Evolutionary conservation across 1,284 basidiomycete genomes (phyloP).

Genomic region (Irpex rosettiformis): DNA sequence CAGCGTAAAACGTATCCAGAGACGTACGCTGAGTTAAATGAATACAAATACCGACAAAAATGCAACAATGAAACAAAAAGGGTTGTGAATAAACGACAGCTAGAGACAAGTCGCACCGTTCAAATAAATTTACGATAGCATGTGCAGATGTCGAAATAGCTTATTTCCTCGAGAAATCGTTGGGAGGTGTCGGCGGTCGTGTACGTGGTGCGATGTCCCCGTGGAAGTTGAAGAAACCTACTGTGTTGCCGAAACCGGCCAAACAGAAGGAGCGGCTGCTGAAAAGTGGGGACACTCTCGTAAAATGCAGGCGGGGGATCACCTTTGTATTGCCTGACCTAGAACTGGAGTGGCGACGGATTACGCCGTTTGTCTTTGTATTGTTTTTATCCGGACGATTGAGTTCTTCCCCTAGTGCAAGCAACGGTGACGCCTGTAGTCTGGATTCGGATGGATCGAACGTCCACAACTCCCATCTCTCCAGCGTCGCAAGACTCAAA

Average conservation of each 20-base stretch:
- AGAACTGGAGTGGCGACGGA: slow-evolving; percentile 2
- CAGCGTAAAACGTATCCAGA: too few species aligned
- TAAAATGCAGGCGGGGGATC: slow-evolving; percentile 69
- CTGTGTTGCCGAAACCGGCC: slow-evolving; percentile 78
- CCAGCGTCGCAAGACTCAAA: slow-evolving; percentile 57
- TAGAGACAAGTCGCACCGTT: not conserved
- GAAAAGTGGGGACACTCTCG: slow-evolving; percentile 65
- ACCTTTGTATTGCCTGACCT: slow-evolving; percentile 13
- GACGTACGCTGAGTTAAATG: not conserved
- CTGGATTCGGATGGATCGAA: slow-evolving; percentile 54
- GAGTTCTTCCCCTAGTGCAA: slow-evolving; percentile 35
- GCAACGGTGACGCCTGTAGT: slow-evolving; percentile 49
- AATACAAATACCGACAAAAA: not conserved
- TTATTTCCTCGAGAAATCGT: not conserved
- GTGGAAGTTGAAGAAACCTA: slow-evolving; percentile 51
- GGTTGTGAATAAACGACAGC: not conserved
- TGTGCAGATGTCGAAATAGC: too few species aligned
- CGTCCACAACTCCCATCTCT: slow-evolving; percentile 79
- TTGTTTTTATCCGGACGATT: slow-evolving; percentile 14
- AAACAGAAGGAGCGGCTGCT: slow-evolving; percentile 47
- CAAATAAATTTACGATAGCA: too few species aligned
- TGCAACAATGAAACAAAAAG: not conserved
- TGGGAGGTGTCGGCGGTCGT: not conserved
- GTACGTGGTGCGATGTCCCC: not conserved
- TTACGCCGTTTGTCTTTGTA: slow-evolving; percentile 10